Percentiles rank a stretch among this genome's conserved stretches.
phyloP scores from a whole-genome alignment of 495 filamentous ascomycete genomes.

The Daldinia vernicosa region DNA sequence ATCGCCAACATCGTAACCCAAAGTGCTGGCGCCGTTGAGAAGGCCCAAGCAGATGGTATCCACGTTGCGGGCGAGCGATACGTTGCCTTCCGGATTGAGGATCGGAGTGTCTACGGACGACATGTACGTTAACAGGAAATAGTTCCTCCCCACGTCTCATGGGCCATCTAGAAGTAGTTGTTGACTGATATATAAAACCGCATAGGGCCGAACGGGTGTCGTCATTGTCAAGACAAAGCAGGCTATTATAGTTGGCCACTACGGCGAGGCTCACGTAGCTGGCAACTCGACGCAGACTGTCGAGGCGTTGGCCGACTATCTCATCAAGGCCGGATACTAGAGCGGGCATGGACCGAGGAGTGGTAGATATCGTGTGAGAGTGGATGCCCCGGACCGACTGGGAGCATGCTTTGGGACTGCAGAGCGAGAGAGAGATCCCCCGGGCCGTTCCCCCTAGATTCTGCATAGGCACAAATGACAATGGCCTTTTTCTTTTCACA shows the following conservation, averaged over 20 bases:
- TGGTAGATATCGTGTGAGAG: constrained; percentile 10
- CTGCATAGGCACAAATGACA: constrained; percentile 48
- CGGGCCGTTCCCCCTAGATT: constrained; percentile 38
- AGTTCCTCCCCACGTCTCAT: background rate
- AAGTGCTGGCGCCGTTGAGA: constrained; percentile 57
- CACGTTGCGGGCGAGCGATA: constrained; percentile 75
- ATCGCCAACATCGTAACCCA: constrained; percentile 56
- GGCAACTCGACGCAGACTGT: constrained; percentile 71
- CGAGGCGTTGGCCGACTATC: constrained; percentile 77
- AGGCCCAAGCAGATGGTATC: constrained; percentile 67
- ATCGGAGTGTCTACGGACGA: constrained; percentile 82
- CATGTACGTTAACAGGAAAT: constrained; percentile 65
- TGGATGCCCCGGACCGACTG: constrained; percentile 12
- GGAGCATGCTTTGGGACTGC: constrained; percentile 25
- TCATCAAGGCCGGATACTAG: constrained; percentile 75
- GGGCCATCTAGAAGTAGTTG: background rate
- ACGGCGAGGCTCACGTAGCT: constrained; percentile 73
- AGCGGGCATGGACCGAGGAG: constrained; percentile 7
- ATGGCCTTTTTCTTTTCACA: constrained; percentile 30
- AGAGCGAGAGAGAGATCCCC: constrained; percentile 11
- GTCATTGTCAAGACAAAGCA: constrained; percentile 82
- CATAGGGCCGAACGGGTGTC: constrained; percentile 82
- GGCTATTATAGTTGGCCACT: constrained; percentile 86
- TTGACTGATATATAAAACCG: constrained; percentile 7
- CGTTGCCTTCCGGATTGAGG: constrained; percentile 75